Evolutionary conservation across 768 basidiomycete genomes (phyloP).

Genomic region (Neoboletus subvelutipes): DNA sequence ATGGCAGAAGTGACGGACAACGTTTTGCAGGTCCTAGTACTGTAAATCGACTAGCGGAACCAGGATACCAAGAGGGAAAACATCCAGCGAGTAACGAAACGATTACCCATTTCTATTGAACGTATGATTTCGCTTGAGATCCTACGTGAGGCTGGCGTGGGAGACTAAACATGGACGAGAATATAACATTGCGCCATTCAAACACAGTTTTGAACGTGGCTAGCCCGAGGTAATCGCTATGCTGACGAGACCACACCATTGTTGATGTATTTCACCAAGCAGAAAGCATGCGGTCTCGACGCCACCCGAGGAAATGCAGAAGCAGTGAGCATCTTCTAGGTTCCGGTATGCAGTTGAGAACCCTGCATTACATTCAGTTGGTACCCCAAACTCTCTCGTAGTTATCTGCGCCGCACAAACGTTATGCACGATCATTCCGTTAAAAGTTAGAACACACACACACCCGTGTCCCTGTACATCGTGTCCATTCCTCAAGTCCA

Average conservation of each 20-base stretch:
- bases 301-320: conserved; percentile 13
- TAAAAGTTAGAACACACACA: conserved; percentile 1
- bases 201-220: background rate
- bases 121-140: background rate
- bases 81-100: background rate
- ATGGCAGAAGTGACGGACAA: conserved; percentile 10
- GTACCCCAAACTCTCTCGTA: conserved; percentile 13
- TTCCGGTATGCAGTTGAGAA: conserved; percentile 9
- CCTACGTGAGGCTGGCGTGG: background rate
- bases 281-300: conserved; percentile 39
- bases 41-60: no score
- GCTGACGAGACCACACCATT: conserved; percentile 24
- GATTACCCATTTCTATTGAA: background rate
- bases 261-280: conserved; percentile 31
- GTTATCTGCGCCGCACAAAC: conserved; percentile 17
- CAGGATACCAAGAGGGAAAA: background rate
- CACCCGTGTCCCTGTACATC: conserved; percentile 13
- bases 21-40: no score
- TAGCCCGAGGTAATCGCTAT: conserved; percentile 15
- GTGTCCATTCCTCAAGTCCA: conserved; percentile 28
- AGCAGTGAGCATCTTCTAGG: conserved; percentile 13
- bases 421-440: conserved; percentile 7
- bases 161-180: background rate
- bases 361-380: conserved; percentile 10
- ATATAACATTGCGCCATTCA: background rate